Percentiles rank a stretch among this genome's conserved stretches.
phyloP scores from a whole-genome alignment of 495 filamentous ascomycete genomes.

The Podospora anserina region DNA sequence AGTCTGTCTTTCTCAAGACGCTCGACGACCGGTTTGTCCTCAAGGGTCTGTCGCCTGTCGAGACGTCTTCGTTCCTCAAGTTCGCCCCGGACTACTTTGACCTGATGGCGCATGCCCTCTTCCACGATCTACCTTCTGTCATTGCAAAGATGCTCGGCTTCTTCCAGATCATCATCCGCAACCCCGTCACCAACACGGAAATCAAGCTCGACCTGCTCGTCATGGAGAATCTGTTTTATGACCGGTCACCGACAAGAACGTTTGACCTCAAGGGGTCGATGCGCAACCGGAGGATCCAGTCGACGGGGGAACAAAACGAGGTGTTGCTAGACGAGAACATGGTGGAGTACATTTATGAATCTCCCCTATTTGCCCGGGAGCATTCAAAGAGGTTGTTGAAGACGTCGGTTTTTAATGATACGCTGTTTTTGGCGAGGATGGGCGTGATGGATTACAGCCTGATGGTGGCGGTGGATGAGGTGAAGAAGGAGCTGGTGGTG shows the following conservation, averaged over 20 bases:
- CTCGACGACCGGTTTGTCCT: conserved; percentile 87
- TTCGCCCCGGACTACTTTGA: conserved; percentile 97
- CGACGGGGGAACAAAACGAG: conserved; percentile 91
- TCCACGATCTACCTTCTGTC: conserved; percentile 92
- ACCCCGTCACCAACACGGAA: conserved; percentile 84
- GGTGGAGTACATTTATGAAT: conserved; percentile 98
- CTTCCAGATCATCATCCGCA: conserved; percentile 95
- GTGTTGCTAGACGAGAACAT: conserved; percentile 98
- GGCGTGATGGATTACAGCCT: conserved; percentile 99
- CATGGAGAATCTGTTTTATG: conserved; percentile 99
- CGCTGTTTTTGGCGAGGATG: conserved; percentile 83
- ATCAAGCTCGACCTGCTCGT: conserved; percentile 92
- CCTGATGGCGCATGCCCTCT: conserved; percentile 92
- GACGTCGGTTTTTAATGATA: conserved; percentile 93
- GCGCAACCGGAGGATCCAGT: conserved; percentile 94
- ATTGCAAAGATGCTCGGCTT: conserved; percentile 99
- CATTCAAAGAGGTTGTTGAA: conserved; percentile 87
- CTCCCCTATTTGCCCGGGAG: conserved; percentile 88
- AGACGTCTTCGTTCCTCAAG: conserved; percentile 88
- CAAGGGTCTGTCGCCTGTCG: conserved; percentile 75
- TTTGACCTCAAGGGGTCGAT: conserved; percentile 98
- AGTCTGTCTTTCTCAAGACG: conserved; percentile 96
- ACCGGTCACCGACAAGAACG: conserved; percentile 83
- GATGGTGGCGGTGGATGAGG: conserved; percentile 96
- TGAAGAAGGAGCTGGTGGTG: conserved; percentile 82